Percentiles rank a stretch among this genome's conserved stretches.
Evolutionary conservation across 2,329 filamentous ascomycete genomes (phyloP).

Genomic region (Diaporthe citrichinensis): DNA sequence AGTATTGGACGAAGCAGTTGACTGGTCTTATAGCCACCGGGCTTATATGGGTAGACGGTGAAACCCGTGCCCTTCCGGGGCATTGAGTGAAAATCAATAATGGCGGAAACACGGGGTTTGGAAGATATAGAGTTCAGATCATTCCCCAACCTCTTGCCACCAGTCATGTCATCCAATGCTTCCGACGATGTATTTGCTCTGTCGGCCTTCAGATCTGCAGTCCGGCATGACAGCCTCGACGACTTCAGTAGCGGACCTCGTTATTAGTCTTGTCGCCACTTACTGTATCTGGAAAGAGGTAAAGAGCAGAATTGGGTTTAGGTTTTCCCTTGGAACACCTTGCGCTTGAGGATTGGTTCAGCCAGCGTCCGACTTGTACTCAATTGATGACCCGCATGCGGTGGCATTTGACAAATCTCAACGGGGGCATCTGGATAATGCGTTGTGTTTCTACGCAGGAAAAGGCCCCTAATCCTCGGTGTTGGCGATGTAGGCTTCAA

Average conservation of each 20-base stretch:
- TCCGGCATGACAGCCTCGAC: neutral
- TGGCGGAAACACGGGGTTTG: neutral
- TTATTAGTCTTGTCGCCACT: slow-evolving; percentile 4
- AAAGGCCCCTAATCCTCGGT: neutral
- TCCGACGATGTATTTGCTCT: neutral
- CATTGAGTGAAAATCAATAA: neutral
- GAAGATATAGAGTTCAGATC: neutral
- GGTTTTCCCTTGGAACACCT: slow-evolving; percentile 15
- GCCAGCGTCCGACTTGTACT: neutral
- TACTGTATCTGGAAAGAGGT: neutral
- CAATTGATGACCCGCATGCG: neutral
- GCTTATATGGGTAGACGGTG: neutral
- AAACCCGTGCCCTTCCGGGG: neutral
- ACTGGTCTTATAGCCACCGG: neutral
- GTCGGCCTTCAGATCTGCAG: slow-evolving; percentile 1
- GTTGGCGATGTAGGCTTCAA: neutral
- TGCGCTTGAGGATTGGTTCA: slow-evolving; percentile 3
- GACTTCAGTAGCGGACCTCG: neutral
- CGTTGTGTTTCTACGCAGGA: neutral
- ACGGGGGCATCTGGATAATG: neutral
- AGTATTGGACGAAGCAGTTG: neutral
- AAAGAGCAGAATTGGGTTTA: neutral
- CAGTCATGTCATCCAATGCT: neutral
- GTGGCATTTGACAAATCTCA: neutral
- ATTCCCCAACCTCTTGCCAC: neutral